These are phyloP conservation scores for Coniella lustricola DNA, from an alignment of 2,329 filamentous ascomycete genomes.

Conservation along the genomic window DNA sequence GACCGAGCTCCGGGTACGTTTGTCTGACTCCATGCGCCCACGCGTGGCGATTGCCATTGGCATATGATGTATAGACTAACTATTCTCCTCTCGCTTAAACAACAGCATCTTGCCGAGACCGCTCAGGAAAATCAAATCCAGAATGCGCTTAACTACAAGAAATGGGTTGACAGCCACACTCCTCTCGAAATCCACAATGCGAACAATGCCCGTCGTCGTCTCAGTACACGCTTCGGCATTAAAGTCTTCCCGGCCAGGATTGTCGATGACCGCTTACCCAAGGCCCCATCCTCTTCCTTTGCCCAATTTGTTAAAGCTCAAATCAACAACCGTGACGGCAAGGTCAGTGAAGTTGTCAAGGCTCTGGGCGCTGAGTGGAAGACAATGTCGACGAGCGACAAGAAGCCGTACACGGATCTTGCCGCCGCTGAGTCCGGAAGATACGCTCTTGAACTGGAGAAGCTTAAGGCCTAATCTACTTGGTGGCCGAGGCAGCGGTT, in stretches of 20 bases:
- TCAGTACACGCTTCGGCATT: conserved; percentile 30
- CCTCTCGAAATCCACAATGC: conserved; percentile 35
- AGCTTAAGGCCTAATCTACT: not conserved
- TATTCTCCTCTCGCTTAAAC: too few relatives aligned
- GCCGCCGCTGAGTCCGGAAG: conserved; percentile 23
- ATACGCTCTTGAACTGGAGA: conserved; percentile 25
- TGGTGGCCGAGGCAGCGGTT: not conserved
- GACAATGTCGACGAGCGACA: conserved; percentile 30
- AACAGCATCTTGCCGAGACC: conserved; percentile 29
- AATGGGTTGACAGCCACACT: conserved; percentile 41
- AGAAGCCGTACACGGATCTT: conserved; percentile 30
- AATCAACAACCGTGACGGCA: conserved; percentile 26
- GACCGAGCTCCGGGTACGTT: conserved; percentile 38
- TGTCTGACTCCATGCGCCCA: not conserved
- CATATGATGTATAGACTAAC: not conserved
- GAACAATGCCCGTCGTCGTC: conserved; percentile 38
- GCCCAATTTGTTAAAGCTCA: conserved; percentile 32
- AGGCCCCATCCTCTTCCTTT: conserved; percentile 26
- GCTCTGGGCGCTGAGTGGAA: conserved; percentile 35
- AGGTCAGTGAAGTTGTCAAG: conserved; percentile 13
- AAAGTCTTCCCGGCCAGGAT: conserved; percentile 24
- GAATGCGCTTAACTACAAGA: conserved; percentile 34
- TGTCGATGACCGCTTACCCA: conserved; percentile 42
- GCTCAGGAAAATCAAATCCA: conserved; percentile 32
- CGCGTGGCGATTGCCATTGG: not conserved